These are phyloP conservation scores for Chrysoporthe austroafricana DNA, from an alignment of 2,329 filamentous ascomycete species.

Conservation along the genomic window DNA sequence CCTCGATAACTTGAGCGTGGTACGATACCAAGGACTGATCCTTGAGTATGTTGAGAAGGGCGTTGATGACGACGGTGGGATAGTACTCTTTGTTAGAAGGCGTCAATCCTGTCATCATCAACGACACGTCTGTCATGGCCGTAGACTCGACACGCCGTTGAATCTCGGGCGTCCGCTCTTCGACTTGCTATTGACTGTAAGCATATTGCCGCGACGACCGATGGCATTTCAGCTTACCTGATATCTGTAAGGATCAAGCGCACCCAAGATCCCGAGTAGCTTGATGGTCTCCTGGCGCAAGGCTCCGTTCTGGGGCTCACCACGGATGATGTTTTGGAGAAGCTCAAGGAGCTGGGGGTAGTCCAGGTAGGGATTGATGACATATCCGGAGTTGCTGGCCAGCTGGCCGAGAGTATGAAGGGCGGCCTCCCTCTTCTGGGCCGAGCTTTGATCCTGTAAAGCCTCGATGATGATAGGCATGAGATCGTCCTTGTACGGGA, in stretches of 20 bases:
- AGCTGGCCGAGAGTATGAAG: conserved; percentile 89
- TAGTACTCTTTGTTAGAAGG: conserved; percentile 99
- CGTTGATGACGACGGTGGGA: conserved; percentile 96
- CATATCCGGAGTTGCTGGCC: conserved; percentile 95
- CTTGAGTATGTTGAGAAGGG: conserved; percentile 87
- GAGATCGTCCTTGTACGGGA: conserved; percentile 83
- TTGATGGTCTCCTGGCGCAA: conserved; percentile 95
- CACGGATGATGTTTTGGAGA: conserved; percentile 90
- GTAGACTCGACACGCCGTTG: conserved; percentile 67
- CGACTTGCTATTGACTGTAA: conserved; percentile 64
- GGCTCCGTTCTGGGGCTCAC: conserved; percentile 80
- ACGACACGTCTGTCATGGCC: conserved; percentile 85
- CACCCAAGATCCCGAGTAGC: conserved; percentile 91
- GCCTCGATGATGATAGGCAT: conserved; percentile 97
- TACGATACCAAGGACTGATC: conserved; percentile 89
- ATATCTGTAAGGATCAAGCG: conserved; percentile 93
- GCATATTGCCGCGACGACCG: background rate
- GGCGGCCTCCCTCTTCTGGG: conserved; percentile 87
- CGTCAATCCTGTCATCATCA: conserved; percentile 97
- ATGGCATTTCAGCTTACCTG: conserved; percentile 49
- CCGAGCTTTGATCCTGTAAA: conserved; percentile 90
- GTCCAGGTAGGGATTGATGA: conserved; percentile 93
- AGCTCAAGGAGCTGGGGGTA: conserved; percentile 93
- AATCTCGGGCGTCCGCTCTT: conserved; percentile 83
- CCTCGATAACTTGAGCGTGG: conserved; percentile 92